Evolutionary conservation across 2,329 filamentous ascomycete species (phyloP), one percentile per base, ranked within the genome.

Genomic region (Magnaporthiopsis rhizophila): DNA sequence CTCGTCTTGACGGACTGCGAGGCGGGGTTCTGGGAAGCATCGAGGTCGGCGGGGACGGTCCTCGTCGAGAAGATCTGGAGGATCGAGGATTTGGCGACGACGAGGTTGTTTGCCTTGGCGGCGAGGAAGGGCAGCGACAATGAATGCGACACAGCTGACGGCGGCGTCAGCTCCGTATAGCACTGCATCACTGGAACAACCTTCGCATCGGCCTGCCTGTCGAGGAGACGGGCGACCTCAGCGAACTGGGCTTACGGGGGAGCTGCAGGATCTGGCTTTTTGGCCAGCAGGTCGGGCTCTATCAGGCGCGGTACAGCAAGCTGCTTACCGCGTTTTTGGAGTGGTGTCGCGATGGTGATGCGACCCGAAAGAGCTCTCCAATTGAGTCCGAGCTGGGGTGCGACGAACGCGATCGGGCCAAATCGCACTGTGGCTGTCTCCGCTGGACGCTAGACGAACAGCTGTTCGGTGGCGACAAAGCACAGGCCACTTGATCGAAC

Each of bases 131-230:
- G 86, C 57, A 97, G 79, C 66, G 82, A 85, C 72, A 97, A 79
- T 68, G 93, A 91, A 79, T 97, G 90, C 72, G 92, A 93, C 78
- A 98, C 92, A 75, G 93, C 93, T 75, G 93, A 96, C 64, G 95
- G 93, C 80, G 94, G 90, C 76, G 92, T 88, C 75, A 99, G 83
- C 83, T 99, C 95, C 73, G 92, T 93, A 80, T 98, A 98, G 83
- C 92, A 96, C 86, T 98, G 94, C 94, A 98, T 98, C 26, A 62
- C 45, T 62, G 61, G 6, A 26, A 56, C n/a, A 53, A 6, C 45
- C 26, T n/a, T 62, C n/a, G 61, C 61, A 62, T 62, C 30, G 45
- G 56, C 61, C 61, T 32, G 24, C 9, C 61, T 30, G 38, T 30
- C 24, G 26, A 18, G 13, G 32, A 53, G 45, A 53, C 45, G 7